Base-by-base conservation (phyloP, 805 yeast genomes). In the Sugiyamaella smithiae region DNA sequence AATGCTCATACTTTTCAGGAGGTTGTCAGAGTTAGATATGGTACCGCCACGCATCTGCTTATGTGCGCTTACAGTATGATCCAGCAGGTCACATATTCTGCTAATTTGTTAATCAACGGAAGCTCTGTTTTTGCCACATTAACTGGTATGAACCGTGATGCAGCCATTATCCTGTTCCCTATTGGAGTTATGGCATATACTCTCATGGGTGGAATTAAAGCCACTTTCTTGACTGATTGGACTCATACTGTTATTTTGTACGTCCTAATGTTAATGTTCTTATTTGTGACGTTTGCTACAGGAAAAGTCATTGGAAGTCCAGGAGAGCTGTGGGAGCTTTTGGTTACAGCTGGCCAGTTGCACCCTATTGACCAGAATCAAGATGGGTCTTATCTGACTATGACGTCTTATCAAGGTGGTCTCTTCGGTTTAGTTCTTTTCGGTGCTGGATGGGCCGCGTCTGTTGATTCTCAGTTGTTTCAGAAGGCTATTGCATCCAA, bases 1-100 rank as follows among this genome's bases (percentile, higher is more conserved):
- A 83, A 80, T 41, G 93, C 93, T 1, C 97, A 89, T 68, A 88
- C 97, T 1, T 89, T 85, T 66, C 73, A 88, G 56, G 97, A 90
- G 68, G 84, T 89, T 46, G 77, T 90, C 55, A 80, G 77, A 56
- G 83, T 81, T 0, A 75, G 97, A 54, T 89, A 86, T 62, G 97
- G 97, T 17, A 69, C 74, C n/a, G 57, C 68, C 17, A 84, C 89
- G 3, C 97, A 90, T 63, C 73, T 64, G 6, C 19, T 40, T n/a
- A 40, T 9, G 60, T 66, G 6, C 64, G 45, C 46, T 71, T 85
- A 63, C 82, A 83, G 65, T 88, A 85, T 71, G 96, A 93, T 1
- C 68, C 87, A 48, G 89, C 90, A 4, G 87, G 96, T 28, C 88
- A 90, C 64, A 79, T 89, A 52, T 73, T 90, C 95, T 23, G 95